Conservation (phyloP, 2,329 filamentous ascomycete species). For the Cordyceps sp. region DNA sequence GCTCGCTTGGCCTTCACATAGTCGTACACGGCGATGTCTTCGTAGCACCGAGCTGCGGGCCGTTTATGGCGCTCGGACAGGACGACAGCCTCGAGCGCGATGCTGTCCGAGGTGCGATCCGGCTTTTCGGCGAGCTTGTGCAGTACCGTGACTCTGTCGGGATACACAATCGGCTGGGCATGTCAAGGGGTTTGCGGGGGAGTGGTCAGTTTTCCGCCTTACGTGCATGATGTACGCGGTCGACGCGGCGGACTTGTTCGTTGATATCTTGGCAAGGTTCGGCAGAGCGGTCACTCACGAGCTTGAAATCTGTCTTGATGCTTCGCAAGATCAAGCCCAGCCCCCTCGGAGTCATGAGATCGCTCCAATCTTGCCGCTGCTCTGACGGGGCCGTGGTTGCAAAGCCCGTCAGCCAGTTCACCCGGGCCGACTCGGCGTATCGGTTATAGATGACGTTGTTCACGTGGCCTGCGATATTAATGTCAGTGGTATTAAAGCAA, state of each 20-base stretch:
- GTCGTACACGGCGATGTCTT: constrained; percentile 22
- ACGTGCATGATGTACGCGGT: too few species aligned
- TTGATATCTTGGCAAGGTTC: too few species aligned
- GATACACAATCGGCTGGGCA: constrained; percentile 60
- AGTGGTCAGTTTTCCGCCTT: neutral
- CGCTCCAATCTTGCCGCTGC: constrained; percentile 47
- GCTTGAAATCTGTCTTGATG: constrained; percentile 75
- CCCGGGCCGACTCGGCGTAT: constrained; percentile 66
- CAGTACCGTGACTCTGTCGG: constrained; percentile 68
- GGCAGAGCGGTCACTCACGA: constrained; percentile 52
- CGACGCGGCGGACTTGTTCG: neutral
- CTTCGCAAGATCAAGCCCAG: constrained; percentile 64
- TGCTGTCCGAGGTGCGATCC: constrained; percentile 21
- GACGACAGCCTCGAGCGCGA: constrained; percentile 46
- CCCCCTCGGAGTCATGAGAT: constrained; percentile 48
- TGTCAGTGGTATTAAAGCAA: neutral
- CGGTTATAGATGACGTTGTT: constrained; percentile 76
- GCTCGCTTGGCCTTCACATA: constrained; percentile 19
- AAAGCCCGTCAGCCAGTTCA: constrained; percentile 63
- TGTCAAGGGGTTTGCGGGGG: neutral
- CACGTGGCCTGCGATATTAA: constrained; percentile 37
- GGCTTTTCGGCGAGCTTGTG: constrained; percentile 53
- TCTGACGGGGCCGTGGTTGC: constrained; percentile 43
- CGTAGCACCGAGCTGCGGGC: constrained; percentile 54
- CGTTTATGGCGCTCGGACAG: constrained; percentile 61